Evolutionary conservation across 345 rosid genomes (phyloP).

Genomic region (Alliaria petiolata): DNA sequence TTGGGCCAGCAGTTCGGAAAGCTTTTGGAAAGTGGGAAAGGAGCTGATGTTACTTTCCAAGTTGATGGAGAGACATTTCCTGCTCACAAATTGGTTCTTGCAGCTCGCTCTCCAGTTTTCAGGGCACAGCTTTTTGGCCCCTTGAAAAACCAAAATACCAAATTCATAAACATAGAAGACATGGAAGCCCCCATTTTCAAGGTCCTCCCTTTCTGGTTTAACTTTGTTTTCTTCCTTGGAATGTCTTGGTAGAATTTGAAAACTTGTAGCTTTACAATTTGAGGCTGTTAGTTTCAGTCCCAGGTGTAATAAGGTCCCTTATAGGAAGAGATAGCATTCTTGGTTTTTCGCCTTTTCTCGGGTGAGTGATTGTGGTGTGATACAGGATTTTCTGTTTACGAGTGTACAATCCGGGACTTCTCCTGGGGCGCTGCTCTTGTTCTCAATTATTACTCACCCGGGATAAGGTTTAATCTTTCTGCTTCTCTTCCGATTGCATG

Average conservation of each 20-base stretch:
- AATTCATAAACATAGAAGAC: constrained; percentile 52
- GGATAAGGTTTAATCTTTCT: constrained; percentile 50
- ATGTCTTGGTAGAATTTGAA: background rate
- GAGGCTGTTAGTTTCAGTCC: background rate
- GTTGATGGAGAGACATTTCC: constrained; percentile 64
- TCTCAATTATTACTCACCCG: constrained; percentile 47
- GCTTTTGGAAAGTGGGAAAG: constrained; percentile 57
- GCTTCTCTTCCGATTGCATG: constrained; percentile 37
- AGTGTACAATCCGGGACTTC: constrained; percentile 48
- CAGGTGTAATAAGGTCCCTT: constrained; percentile 7
- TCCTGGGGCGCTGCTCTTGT: constrained; percentile 51
- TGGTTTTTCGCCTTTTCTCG: constrained; percentile 50
- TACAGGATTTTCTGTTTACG: constrained; percentile 48
- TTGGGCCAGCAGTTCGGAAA: constrained; percentile 53
- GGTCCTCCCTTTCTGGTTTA: constrained; percentile 34
- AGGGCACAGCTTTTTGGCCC: constrained; percentile 84
- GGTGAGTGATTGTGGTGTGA: constrained; percentile 64
- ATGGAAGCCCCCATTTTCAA: constrained; percentile 62
- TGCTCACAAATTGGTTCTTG: constrained; percentile 72
- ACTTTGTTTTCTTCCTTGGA: background rate
- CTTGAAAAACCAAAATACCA: constrained; percentile 48
- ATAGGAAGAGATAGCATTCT: constrained; percentile 40
- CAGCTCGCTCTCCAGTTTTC: constrained; percentile 78
- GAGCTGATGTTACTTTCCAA: constrained; percentile 50
- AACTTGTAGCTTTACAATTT: background rate